phyloP scores from a whole-genome alignment of 2,329 filamentous ascomycete genomes.

The Achaetomium macrosporum region DNA sequence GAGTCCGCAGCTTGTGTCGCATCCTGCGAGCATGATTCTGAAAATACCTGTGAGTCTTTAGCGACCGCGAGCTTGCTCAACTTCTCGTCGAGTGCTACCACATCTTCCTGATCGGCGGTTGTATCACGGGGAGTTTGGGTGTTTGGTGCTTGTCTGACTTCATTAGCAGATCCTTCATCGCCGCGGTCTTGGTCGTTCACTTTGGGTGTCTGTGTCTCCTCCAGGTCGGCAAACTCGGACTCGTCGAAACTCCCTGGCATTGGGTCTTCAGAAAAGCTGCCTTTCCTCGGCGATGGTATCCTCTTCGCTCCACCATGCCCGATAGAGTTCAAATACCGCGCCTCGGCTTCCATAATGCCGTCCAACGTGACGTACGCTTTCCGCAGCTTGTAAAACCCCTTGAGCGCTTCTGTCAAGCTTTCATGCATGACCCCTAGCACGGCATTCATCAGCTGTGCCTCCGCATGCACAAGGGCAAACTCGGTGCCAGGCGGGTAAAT shows the following conservation, averaged over 20 bases:
- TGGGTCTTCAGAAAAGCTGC: slow-evolving; percentile 27
- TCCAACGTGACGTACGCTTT: slow-evolving; percentile 84
- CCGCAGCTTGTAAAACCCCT: slow-evolving; percentile 85
- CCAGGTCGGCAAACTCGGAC: slow-evolving; percentile 30
- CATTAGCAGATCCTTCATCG: slow-evolving; percentile 52
- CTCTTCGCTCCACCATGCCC: slow-evolving; percentile 2
- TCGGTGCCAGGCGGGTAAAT: slow-evolving; percentile 82
- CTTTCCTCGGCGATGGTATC: slow-evolving; percentile 1
- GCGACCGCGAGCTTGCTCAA: slow-evolving; percentile 11
- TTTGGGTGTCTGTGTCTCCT: slow-evolving; percentile 11
- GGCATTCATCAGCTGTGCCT: slow-evolving; percentile 83
- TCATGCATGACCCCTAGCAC: slow-evolving; percentile 88
- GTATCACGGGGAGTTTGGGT: slow-evolving; percentile 37
- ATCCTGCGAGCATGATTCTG: background rate
- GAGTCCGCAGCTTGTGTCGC: slow-evolving; percentile 10
- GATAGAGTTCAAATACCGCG: slow-evolving; percentile 41
- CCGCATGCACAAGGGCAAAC: slow-evolving; percentile 75
- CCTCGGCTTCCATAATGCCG: slow-evolving; percentile 69
- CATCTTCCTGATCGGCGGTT: slow-evolving; percentile 38
- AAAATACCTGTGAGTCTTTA: background rate
- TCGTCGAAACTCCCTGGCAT: slow-evolving; percentile 37
- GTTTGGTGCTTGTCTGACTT: slow-evolving; percentile 42
- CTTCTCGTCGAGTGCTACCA: slow-evolving; percentile 17
- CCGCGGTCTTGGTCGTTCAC: slow-evolving; percentile 25
- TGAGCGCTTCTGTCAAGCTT: slow-evolving; percentile 83